Evolutionary conservation across 2,329 filamentous ascomycete genomes (phyloP).

Genomic region (Fulvia fulva): DNA sequence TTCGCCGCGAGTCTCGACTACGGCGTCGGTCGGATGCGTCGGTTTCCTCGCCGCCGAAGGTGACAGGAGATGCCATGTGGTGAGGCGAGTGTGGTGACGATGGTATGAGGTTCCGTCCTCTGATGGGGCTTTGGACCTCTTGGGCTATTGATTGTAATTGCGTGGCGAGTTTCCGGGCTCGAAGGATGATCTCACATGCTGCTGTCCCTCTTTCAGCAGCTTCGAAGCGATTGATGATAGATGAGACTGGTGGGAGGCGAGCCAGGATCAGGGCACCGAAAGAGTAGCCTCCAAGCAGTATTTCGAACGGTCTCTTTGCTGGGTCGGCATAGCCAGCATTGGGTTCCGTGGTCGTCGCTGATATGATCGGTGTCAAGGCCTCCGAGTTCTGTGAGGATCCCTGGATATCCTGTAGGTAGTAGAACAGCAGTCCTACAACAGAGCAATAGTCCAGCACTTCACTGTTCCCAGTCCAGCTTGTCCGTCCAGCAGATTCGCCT

Average conservation of each 20-base stretch:
- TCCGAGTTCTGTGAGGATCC: neutral
- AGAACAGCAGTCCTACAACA: constrained; percentile 72
- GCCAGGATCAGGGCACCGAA: constrained; percentile 82
- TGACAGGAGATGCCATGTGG: constrained; percentile 16
- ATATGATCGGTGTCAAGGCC: constrained; percentile 3
- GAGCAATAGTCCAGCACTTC: constrained; percentile 81
- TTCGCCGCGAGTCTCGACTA: constrained; percentile 40
- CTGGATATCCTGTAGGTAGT: constrained; percentile 62
- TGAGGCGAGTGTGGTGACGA: constrained; percentile 7
- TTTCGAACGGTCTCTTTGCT: neutral
- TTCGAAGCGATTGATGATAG: constrained; percentile 58
- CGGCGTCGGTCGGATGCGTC: constrained; percentile 36
- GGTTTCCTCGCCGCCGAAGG: constrained; percentile 48
- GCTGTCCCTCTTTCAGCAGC: constrained; percentile 52
- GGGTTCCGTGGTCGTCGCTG: neutral
- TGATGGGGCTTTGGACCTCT: constrained; percentile 24
- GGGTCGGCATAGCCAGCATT: neutral
- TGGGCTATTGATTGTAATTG: constrained; percentile 22
- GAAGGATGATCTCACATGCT: constrained; percentile 64
- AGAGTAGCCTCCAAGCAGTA: constrained; percentile 77
- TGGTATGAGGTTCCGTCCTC: constrained; percentile 26
- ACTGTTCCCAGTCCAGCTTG: constrained; percentile 80
- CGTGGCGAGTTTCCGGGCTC: constrained; percentile 64
- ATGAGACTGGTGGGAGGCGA: constrained; percentile 58
- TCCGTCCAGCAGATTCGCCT: constrained; percentile 66